A percentile compares a stretch with the other conserved stretches of the same genome.
These are phyloP conservation scores for Chondrostereum purpureum DNA, from an alignment of 1,284 basidiomycete genomes.

Conservation along the genomic window DNA sequence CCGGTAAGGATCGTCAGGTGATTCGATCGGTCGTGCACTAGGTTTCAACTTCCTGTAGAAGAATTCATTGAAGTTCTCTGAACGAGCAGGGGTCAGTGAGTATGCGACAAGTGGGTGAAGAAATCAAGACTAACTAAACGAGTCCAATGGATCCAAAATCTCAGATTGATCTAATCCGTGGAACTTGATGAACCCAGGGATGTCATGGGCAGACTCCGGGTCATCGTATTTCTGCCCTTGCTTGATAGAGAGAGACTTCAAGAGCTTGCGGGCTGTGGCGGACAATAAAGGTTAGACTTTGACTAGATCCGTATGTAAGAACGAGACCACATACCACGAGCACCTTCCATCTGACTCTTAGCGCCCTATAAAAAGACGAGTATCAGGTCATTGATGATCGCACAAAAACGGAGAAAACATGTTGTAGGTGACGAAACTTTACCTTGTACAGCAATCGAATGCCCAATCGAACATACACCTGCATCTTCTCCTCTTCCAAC, in stretches of 20 bases:
- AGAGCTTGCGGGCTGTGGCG: conserved; percentile 15
- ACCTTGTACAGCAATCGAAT: conserved; percentile 91
- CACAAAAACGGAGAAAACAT: too few species aligned
- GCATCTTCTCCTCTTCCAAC: conserved; percentile 97
- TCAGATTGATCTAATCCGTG: conserved; percentile 82
- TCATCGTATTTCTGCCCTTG: conserved; percentile 93
- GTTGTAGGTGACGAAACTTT: too few species aligned
- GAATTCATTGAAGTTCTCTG: conserved; percentile 86
- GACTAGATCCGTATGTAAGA: too few species aligned
- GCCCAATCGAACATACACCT: conserved; percentile 89
- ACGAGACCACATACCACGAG: conserved; percentile 51
- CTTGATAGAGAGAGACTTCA: conserved; percentile 90
- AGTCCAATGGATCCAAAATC: conserved; percentile 75
- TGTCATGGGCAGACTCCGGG: conserved; percentile 79
- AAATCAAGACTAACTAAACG: conserved; percentile 59
- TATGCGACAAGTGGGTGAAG: conserved; percentile 2
- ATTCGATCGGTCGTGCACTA: conserved; percentile 72
- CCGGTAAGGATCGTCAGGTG: conserved; percentile 65
- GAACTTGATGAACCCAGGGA: conserved; percentile 85
- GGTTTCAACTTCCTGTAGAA: conserved; percentile 91
- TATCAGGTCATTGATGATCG: conserved; percentile 3
- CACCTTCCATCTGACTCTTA: conserved; percentile 85
- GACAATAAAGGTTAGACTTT: too few species aligned
- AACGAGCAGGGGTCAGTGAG: neutral
- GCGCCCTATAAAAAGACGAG: conserved; percentile 49